Percentiles rank a stretch among this genome's conserved stretches.
These are phyloP conservation scores for Russula abietina DNA, from an alignment of 768 basidiomycete genomes.

Conservation along the genomic window DNA sequence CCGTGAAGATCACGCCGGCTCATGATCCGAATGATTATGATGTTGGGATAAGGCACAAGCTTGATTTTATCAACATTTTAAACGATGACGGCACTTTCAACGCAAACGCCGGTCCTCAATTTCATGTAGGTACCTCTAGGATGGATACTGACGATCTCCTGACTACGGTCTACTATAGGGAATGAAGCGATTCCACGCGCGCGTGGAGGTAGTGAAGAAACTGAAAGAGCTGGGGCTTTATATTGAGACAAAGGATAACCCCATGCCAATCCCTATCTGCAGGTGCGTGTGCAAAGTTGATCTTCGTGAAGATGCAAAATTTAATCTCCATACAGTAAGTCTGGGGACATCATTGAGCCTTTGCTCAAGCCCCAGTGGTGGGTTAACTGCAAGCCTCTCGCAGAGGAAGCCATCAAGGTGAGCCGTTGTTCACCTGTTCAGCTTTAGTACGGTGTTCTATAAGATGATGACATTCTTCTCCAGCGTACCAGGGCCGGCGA, in stretches of 20 bases:
- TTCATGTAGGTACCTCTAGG: conserved; percentile 44
- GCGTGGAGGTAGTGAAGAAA: conserved; percentile 74
- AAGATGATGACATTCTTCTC: conserved; percentile 1
- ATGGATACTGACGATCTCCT: background rate
- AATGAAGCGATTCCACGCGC: conserved; percentile 96
- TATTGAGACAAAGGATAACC: conserved; percentile 90
- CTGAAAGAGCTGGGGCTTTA: conserved; percentile 81
- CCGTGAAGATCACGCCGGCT: conserved; percentile 97
- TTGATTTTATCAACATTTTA: conserved; percentile 90
- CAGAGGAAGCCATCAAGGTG: conserved; percentile 84
- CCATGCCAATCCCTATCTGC: conserved; percentile 96
- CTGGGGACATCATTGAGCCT: conserved; percentile 93
- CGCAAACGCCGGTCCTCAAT: conserved; percentile 74
- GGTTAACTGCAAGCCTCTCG: conserved; percentile 88
- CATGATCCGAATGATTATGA: conserved; percentile 98
- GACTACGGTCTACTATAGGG: conserved; percentile 43
- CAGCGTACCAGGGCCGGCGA: conserved; percentile 89
- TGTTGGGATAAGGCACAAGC: conserved; percentile 78
- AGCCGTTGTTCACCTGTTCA: conserved; percentile 1
- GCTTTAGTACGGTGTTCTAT: background rate
- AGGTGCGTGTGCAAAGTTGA: conserved; percentile 40
- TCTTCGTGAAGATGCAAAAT: background rate
- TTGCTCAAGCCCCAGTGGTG: conserved; percentile 99
- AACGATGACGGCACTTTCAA: conserved; percentile 98
- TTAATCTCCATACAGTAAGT: conserved; percentile 54